Base-by-base conservation (phyloP, 2,329 filamentous ascomycete genomes). In the Apiospora marii region DNA sequence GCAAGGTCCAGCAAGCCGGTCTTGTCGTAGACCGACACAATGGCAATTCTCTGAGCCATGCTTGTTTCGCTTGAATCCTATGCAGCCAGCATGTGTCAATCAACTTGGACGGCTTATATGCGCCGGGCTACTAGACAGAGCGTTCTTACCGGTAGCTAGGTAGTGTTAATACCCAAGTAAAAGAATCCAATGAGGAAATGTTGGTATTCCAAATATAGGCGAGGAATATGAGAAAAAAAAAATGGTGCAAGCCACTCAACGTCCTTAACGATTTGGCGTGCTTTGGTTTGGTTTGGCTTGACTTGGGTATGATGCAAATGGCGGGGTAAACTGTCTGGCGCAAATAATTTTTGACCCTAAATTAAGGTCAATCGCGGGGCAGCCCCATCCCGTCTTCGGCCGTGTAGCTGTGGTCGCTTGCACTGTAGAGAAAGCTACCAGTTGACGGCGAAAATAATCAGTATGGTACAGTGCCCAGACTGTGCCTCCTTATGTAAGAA, bases 11-110 rank as follows among this genome's bases (percentile, higher is more conserved):
- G 87, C 77, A 98, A 90, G 74, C 95, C 96, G 72, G 96, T 98
- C 92, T 99, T 99, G 89, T 99, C 94, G 83, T 96, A 98, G 87
- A 98, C 96, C 77, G 96, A 98, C 82, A 99, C 89, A 81, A 99
- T 98, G 77, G 96, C 96, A 88, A 89, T 89, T 81, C 89, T 87
- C 81, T 90, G 89, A 64, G 58, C 58, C 58, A 64, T 64, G 58
- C 0, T 64, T 41, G 30, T 19, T 64, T 64, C 19, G n/a, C 34
- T 64, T 22, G 58, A 64, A 41, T 64, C 22, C 58, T 64, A 37
- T 0, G 19, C 19, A 19, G 24, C 13, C n/a, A 61, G 37, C 30
- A 24, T 1, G 10, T 64, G 34, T 64, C 22, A 64, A 34, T 41
- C 4, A 41, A 41, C 22, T 41, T 5, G 16, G 12, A 41, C 58